phyloP scores from a whole-genome alignment of 805 yeast species.

The Cyberlindnera japonica region DNA sequence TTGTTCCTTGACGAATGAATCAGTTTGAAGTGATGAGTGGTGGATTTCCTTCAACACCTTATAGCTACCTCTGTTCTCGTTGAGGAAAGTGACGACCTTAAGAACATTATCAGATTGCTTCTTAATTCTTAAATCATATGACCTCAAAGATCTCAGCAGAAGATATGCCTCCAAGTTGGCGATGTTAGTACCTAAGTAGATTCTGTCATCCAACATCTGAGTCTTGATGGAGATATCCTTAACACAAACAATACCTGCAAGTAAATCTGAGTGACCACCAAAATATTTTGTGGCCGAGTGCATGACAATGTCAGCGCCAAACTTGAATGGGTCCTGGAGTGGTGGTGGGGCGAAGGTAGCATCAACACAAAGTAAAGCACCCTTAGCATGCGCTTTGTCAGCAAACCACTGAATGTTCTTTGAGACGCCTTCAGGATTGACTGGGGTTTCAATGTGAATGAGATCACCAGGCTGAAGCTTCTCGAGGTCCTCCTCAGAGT shows the following conservation, averaged over 20 bases:
- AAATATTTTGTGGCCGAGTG: constrained; percentile 93
- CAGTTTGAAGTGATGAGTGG: constrained; percentile 78
- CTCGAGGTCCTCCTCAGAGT: constrained; percentile 47
- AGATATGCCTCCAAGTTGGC: constrained; percentile 75
- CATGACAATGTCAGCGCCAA: constrained; percentile 85
- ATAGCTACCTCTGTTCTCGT: constrained; percentile 45
- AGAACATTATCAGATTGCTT: constrained; percentile 64
- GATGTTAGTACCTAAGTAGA: constrained; percentile 72
- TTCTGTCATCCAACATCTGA: constrained; percentile 57
- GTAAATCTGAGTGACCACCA: constrained; percentile 92
- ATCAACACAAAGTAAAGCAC: constrained; percentile 72
- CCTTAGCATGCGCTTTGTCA: constrained; percentile 67
- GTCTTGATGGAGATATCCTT: constrained; percentile 46
- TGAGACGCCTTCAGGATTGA: constrained; percentile 75
- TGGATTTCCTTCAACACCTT: constrained; percentile 48
- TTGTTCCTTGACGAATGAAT: constrained; percentile 62
- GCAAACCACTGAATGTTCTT: constrained; percentile 62
- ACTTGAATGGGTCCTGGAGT: constrained; percentile 70
- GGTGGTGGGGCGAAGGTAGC: constrained; percentile 96
- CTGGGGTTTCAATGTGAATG: constrained; percentile 83
- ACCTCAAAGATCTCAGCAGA: constrained; percentile 74
- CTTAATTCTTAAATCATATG: constrained; percentile 67
- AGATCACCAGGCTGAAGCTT: constrained; percentile 58
- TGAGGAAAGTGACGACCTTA: constrained; percentile 55
- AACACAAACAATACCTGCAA: constrained; percentile 78